Evolutionary conservation across 73 alveolate species (phyloP).

Genomic region (Effrenium voratum): DNA sequence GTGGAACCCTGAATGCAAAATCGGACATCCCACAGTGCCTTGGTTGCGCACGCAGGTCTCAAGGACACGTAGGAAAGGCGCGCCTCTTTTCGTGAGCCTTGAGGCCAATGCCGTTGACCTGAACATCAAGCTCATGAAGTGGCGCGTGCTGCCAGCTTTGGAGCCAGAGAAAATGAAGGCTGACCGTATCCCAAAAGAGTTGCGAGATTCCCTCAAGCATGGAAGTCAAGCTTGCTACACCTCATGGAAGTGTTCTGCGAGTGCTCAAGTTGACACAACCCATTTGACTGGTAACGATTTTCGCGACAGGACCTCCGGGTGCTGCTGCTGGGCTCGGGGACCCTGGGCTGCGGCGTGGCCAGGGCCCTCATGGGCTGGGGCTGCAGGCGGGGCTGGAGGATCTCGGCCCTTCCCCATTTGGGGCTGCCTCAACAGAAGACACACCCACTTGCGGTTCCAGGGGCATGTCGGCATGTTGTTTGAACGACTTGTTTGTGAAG

Average conservation of each 20-base stretch:
- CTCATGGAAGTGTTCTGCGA: too few species aligned
- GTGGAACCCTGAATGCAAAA: too few species aligned
- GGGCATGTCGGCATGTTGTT: not conserved
- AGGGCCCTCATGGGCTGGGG: conserved; percentile 98
- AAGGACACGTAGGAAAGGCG: too few species aligned
- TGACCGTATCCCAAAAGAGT: too few species aligned
- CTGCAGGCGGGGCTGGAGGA: conserved; percentile 42
- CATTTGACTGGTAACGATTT: too few species aligned
- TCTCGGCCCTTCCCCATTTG: not conserved
- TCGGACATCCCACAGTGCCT: too few species aligned
- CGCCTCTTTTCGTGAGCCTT: too few species aligned
- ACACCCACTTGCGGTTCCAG: not conserved
- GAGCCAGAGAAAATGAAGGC: conserved; percentile 96
- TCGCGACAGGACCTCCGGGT: conserved; percentile 94
- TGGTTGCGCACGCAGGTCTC: too few species aligned
- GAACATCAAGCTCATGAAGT: conserved; percentile 98
- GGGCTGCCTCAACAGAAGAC: not conserved
- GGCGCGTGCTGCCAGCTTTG: conserved; percentile 98
- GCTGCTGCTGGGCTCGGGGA: conserved; percentile 98
- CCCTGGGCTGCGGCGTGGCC: conserved; percentile 98
- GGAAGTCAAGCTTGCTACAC: too few species aligned
- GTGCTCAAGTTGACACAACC: too few species aligned
- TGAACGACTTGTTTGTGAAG: too few species aligned
- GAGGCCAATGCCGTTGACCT: conserved; percentile 97
- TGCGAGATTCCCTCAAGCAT: too few species aligned